These are phyloP conservation scores for Raddia distichophylla DNA, from an alignment of 176 grass and related monocot species.

Conservation along the genomic window DNA sequence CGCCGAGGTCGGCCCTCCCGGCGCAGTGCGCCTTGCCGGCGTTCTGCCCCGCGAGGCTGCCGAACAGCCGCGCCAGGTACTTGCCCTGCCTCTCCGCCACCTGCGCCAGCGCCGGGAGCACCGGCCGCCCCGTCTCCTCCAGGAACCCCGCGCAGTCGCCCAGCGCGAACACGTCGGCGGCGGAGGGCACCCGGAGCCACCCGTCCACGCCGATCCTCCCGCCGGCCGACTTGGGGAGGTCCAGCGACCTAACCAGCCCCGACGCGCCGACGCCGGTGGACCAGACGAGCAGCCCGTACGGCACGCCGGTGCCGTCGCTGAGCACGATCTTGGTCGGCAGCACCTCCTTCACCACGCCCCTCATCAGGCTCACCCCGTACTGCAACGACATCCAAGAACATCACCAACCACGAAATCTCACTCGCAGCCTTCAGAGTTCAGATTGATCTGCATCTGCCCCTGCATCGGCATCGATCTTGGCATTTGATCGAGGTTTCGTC, in stretches of 20 bases:
- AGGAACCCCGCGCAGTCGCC: conserved; percentile 95
- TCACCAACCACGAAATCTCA: background rate
- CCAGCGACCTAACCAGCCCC: conserved; percentile 59
- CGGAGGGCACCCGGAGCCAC: conserved; percentile 76
- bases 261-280: conserved; percentile 91
- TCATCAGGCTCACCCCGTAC: conserved; percentile 80
- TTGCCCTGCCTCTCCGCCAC: conserved; percentile 91
- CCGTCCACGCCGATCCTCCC: conserved; percentile 89
- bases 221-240: conserved; percentile 70
- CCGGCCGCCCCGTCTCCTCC: conserved; percentile 62
- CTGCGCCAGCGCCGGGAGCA: conserved; percentile 96
- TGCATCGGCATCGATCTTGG: background rate
- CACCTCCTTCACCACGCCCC: conserved; percentile 82
- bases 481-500: too few species aligned
- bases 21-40: conserved; percentile 66
- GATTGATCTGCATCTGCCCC: background rate
- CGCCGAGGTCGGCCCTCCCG: conserved; percentile 51
- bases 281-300: conserved; percentile 86
- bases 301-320: conserved; percentile 69
- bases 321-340: conserved; percentile 57
- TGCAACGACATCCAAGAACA: conserved; percentile 8
- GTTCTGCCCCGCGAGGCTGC: conserved; percentile 57
- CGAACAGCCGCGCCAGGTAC: conserved; percentile 64
- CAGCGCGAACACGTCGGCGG: conserved; percentile 80
- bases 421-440: background rate